Evolutionary conservation across 805 yeast species (phyloP).

Genomic region (Yamadazyma nakazawae): DNA sequence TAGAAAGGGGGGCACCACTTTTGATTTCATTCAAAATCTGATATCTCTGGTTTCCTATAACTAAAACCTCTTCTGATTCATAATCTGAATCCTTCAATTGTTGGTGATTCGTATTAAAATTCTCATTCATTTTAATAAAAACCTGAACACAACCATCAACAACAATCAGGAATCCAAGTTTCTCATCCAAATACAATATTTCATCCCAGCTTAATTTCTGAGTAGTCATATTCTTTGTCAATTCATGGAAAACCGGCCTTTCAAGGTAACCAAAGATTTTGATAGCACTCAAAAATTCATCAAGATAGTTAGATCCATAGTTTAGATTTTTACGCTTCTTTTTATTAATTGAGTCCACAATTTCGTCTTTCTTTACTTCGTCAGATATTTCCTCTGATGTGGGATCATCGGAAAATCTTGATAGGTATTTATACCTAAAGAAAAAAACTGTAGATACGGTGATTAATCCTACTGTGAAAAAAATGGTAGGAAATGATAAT

Average conservation of each 20-base stretch:
- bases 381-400: neutral
- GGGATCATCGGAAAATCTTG: slow-evolving; percentile 49
- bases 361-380: slow-evolving; percentile 15
- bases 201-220: slow-evolving; percentile 78
- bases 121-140: slow-evolving; percentile 49
- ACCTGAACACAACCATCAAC: slow-evolving; percentile 89
- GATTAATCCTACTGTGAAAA: slow-evolving; percentile 28
- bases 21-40: slow-evolving; percentile 78
- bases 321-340: slow-evolving; percentile 32
- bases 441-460: slow-evolving; percentile 40
- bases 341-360: slow-evolving; percentile 16
- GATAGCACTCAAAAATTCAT: slow-evolving; percentile 86
- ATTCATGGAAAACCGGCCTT: slow-evolving; percentile 84
- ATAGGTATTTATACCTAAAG: slow-evolving; percentile 61
- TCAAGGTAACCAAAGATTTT: slow-evolving; percentile 93
- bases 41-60: slow-evolving; percentile 57
- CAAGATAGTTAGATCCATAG: slow-evolving; percentile 65
- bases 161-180: slow-evolving; percentile 84
- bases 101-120: slow-evolving; percentile 10
- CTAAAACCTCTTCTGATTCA: slow-evolving; percentile 39
- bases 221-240: slow-evolving; percentile 89
- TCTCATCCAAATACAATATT: slow-evolving; percentile 65
- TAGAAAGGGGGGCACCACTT: slow-evolving; percentile 80
- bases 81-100: slow-evolving; percentile 27
- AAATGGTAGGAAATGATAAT: slow-evolving; percentile 47